phyloP scores from a whole-genome alignment of 495 filamentous ascomycete species.

The Tetracladium setigerum region DNA sequence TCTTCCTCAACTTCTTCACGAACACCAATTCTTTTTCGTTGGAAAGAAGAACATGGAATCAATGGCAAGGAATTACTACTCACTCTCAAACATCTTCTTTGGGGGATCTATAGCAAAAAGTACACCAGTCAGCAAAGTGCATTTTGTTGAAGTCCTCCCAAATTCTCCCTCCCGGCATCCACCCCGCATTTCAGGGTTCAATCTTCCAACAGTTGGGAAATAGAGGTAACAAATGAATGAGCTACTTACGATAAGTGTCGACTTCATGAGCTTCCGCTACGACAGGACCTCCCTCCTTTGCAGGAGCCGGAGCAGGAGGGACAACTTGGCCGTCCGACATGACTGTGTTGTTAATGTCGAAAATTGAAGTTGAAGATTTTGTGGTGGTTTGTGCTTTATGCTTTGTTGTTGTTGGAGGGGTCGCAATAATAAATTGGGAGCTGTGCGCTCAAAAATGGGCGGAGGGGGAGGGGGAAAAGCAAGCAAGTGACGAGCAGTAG shows the following conservation, averaged over 20 bases:
- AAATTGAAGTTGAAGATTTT: slow-evolving; percentile 1
- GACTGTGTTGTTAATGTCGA: slow-evolving; percentile 22
- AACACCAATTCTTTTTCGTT: no score
- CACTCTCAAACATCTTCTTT: slow-evolving; percentile 55
- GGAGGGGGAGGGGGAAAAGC: no score
- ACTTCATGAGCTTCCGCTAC: slow-evolving; percentile 81
- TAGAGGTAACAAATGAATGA: neutral
- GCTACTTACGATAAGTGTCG: slow-evolving; percentile 63
- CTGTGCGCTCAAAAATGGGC: no score
- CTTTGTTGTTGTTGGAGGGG: neutral
- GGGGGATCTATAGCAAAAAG: slow-evolving; percentile 42
- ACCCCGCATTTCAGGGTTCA: no score
- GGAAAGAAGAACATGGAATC: no score
- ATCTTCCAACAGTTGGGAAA: slow-evolving; percentile 11
- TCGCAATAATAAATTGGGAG: neutral
- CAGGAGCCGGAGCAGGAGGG: slow-evolving; percentile 47
- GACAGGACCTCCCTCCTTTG: no score
- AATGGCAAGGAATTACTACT: slow-evolving; percentile 24
- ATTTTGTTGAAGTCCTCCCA: no score
- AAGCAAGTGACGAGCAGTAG: no score
- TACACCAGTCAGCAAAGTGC: no score
- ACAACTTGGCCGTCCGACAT: slow-evolving; percentile 60
- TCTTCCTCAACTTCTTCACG: no score
- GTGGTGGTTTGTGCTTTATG: neutral
- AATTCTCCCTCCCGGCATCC: no score